A percentile compares a stretch with the other conserved stretches of the same genome.
Evolutionary conservation across 495 filamentous ascomycete genomes (phyloP).

Genomic region (Podospora bellae-mahoneyi): DNA sequence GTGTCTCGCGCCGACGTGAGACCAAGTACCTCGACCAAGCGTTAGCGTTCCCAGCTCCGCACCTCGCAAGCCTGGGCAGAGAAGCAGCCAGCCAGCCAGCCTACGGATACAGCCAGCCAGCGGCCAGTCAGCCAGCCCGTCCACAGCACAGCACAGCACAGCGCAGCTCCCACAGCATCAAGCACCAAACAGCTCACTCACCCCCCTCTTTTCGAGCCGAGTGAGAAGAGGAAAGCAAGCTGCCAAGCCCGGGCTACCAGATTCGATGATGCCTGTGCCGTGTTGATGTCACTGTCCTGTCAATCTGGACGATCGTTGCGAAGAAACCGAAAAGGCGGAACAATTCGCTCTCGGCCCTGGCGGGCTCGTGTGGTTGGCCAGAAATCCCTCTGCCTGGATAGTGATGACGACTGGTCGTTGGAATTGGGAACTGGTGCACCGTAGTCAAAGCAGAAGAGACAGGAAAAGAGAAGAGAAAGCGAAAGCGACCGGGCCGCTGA

Average conservation of each 20-base stretch:
- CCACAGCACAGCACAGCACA: too few species aligned
- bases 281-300: constrained; percentile 6
- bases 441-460: neutral
- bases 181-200: too few species aligned
- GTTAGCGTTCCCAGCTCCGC: neutral
- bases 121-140: too few species aligned
- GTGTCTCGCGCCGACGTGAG: constrained; percentile 11
- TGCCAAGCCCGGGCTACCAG: constrained; percentile 1
- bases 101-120: too few species aligned
- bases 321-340: constrained; percentile 1
- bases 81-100: too few species aligned
- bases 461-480: neutral
- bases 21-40: constrained; percentile 15
- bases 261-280: constrained; percentile 6
- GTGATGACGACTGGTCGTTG: neutral
- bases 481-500: neutral
- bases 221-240: neutral
- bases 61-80: neutral
- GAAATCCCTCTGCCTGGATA: neutral
- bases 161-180: too few species aligned
- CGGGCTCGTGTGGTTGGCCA: neutral
- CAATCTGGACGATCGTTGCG: neutral
- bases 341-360: neutral
- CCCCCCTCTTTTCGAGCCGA: too few species aligned
- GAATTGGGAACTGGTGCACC: neutral